Evolutionary conservation across 192 early-diverging fungal genomes (phyloP), one percentile per base, ranked within the genome.

Genomic region (Allomyces arbusculus): DNA sequence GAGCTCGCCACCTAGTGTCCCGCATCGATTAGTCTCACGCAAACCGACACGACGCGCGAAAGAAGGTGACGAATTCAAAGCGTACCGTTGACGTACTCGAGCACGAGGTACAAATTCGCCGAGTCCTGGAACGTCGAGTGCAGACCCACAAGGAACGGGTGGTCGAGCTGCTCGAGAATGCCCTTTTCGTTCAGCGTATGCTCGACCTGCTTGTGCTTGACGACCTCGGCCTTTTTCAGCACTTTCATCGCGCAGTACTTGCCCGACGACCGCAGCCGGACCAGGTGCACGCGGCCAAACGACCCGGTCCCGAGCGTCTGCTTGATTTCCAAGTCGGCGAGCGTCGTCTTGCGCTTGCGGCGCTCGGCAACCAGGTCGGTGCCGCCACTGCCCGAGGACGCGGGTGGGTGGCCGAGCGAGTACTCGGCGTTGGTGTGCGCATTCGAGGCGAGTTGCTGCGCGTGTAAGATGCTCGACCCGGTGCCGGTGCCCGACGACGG

Each of bases 211-310:
- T 91, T 91, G 72, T 91, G 80, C 64, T 88, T 87, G 61, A 98
- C 91, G 9, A 98, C 91, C 66, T 98, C 91, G 44, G 82, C 74
- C 75, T 98, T 98, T 66, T 86, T 87, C 61, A 98, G 78, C 6
- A 93, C 93, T 73, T 98, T 98, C 85, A 95, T 98, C 6, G 95
- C 93, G 73, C 92, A 95, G 80, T 87, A 94, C 67, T 86, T 82
- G 61, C 83, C 82, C 44, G 87, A 92, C 50, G 77, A 70, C 67
- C 84, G 82, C 44, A 89, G 84, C 70, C 86, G 85, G 26, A 91
- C 89, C 62, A 98, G 74, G 76, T 95, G 94, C 44, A 98, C 95
- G 20, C 95, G 84, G 26, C 95, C 95, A 79, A 98, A 96, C 10
- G 91, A 94, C 19, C 95, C 95, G 0, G 94, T 96, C 16, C 95